Evolutionary conservation across 1,284 basidiomycete genomes (phyloP).

Genomic region (Moniliella sp.): DNA sequence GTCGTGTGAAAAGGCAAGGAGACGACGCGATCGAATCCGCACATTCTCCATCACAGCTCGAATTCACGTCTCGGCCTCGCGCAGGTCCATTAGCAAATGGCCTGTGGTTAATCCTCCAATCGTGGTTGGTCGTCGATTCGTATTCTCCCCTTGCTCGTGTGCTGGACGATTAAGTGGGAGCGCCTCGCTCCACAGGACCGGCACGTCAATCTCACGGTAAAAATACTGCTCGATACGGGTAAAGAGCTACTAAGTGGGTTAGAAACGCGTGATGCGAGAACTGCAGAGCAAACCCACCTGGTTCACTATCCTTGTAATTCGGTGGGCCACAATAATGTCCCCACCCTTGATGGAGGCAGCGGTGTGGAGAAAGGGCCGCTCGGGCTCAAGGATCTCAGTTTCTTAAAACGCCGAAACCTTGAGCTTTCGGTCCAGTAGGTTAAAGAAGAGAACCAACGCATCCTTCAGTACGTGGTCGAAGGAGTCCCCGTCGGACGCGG

Average conservation of each 20-base stretch:
- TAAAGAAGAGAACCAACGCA: slow-evolving; percentile 74
- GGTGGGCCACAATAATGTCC: slow-evolving; percentile 58
- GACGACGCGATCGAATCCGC: slow-evolving; percentile 69
- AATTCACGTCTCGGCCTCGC: slow-evolving; percentile 71
- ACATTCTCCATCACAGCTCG: slow-evolving; percentile 81
- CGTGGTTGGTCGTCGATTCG: no score
- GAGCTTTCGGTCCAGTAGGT: slow-evolving; percentile 78
- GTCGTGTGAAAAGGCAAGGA: slow-evolving; percentile 53
- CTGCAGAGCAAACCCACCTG: slow-evolving; percentile 3
- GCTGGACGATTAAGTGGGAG: no score
- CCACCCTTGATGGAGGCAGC: slow-evolving; percentile 75
- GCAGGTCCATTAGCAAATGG: slow-evolving; percentile 45
- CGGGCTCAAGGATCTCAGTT: slow-evolving; percentile 83
- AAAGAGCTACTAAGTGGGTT: slow-evolving; percentile 34
- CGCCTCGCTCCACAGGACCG: no score
- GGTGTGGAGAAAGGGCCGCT: slow-evolving; percentile 84
- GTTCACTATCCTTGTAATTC: slow-evolving; percentile 27
- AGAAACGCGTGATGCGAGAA: not conserved
- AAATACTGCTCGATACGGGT: slow-evolving; percentile 67
- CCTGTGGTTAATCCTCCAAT: slow-evolving; percentile 10
- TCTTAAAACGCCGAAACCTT: slow-evolving; percentile 91
- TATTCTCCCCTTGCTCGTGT: no score
- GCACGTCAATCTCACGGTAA: slow-evolving; percentile 73
- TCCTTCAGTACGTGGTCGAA: slow-evolving; percentile 76
- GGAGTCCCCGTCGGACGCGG: slow-evolving; percentile 66